These are phyloP conservation scores for Cystofilobasidium macerans DNA, from an alignment of 768 basidiomycete genomes.

Conservation along the genomic window DNA sequence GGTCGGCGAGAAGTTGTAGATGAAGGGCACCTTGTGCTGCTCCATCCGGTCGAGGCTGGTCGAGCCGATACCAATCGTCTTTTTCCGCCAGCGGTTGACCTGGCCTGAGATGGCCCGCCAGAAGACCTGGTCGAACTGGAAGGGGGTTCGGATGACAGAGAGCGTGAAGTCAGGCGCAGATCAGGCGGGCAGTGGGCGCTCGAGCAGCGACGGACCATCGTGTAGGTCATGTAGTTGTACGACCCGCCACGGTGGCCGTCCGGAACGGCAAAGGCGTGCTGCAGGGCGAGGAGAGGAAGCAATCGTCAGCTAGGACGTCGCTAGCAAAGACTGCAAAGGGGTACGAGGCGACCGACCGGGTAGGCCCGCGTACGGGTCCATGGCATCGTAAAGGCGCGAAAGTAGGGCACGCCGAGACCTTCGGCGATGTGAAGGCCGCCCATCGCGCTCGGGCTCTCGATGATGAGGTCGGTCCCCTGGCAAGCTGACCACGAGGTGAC, in stretches of 20 bases:
- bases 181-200: background rate
- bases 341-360: slow-evolving; percentile 42
- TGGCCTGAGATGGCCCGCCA: slow-evolving; percentile 91
- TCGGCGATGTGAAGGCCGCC: slow-evolving; percentile 95
- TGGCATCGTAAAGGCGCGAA: slow-evolving; percentile 59
- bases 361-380: slow-evolving; percentile 95
- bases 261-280: slow-evolving; percentile 91
- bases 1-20: slow-evolving; percentile 91
- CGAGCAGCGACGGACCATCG: slow-evolving; percentile 1
- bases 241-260: slow-evolving; percentile 94
- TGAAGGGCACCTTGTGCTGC: slow-evolving; percentile 91
- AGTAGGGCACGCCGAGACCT: slow-evolving; percentile 84
- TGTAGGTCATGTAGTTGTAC: slow-evolving; percentile 79
- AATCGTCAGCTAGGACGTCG: background rate
- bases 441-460: slow-evolving; percentile 97
- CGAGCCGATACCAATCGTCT: slow-evolving; percentile 59
- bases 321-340: background rate
- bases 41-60: slow-evolving; percentile 93
- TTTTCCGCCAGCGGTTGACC: slow-evolving; percentile 84
- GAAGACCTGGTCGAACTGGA: slow-evolving; percentile 91
- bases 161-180: background rate
- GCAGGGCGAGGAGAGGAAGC: background rate
- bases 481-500: slow-evolving; percentile 94
- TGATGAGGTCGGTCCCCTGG: slow-evolving; percentile 79
- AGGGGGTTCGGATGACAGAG: slow-evolving; percentile 53